Base-by-base conservation (phyloP, 1,139 yeast genomes). In the Candida smagusa region DNA sequence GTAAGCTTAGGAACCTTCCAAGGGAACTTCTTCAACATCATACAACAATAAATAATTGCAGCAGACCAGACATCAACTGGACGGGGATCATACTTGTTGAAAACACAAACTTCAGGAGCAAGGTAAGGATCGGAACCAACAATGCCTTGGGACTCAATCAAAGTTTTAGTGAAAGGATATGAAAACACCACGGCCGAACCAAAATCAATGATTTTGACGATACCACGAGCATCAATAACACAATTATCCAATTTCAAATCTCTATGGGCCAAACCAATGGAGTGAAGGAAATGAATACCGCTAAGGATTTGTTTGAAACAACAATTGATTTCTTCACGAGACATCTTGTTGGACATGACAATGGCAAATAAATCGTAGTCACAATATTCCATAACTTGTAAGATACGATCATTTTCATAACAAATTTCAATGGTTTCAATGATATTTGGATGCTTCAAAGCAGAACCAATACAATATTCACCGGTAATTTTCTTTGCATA, bases 41-140 rank as follows among this genome's bases (percentile, higher is more conserved):
- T 89, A 67, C 97, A 90, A 53, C 96, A 88, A 58, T 85, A 87
- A 32, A 90, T 87, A 42, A 90, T 88, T 11, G 96, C 97, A 21
- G 82, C 81, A 7, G 96, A 86, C 97, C 97, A 90, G 26, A 90
- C 84, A 61, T 90, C 97, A 12, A 90, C 95, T 7, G 95, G 94
- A 46, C 95, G 76, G 12, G 97, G 96, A 59, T 87, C 96, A 56
- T 90, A 90, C 45, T 72, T 71, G 49, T 84, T 80, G 47, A 86
- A 73, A 7, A 88, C 88, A 49, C 95, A 78, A 11, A 90, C 96
- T 61, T 90, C 97, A 0, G 97, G 97, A 0, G 97, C 96, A 48
- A 89, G 69, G 56, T 89, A 89, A 8, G 97, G 97, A 59, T 89
- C 97, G 8, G 95, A 84, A 4, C 97, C 97, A 29, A 89, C 96